Conservation (phyloP, 2,329 filamentous ascomycete genomes). For the Pseudocercospora musae region DNA sequence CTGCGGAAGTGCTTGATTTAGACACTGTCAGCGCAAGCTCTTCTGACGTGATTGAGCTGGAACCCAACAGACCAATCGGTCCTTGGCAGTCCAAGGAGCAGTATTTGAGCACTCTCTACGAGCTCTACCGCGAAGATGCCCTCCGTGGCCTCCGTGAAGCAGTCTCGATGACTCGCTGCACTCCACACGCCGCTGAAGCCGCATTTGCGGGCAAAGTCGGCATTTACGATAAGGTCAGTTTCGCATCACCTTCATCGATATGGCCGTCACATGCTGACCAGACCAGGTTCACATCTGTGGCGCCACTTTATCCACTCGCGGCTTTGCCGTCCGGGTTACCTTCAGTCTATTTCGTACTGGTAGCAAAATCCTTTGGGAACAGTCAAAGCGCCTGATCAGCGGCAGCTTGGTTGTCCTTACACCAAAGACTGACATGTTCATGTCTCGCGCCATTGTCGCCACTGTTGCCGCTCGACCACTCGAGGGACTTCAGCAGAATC, state of each 20-base stretch:
- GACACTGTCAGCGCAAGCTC: conserved; percentile 11
- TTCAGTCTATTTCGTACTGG: conserved; percentile 67
- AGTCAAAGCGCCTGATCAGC: conserved; percentile 56
- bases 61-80: conserved; percentile 52
- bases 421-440: conserved; percentile 59
- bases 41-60: conserved; percentile 19
- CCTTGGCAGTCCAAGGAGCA: conserved; percentile 59
- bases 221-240: conserved; percentile 66
- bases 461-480: conserved; percentile 68
- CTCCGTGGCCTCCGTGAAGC: conserved; percentile 66
- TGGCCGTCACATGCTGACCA: conserved; percentile 17
- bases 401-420: conserved; percentile 56
- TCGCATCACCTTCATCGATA: neutral
- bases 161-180: conserved; percentile 53
- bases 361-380: conserved; percentile 66
- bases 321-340: conserved; percentile 63
- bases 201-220: conserved; percentile 41
- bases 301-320: conserved; percentile 60
- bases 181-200: conserved; percentile 58
- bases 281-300: conserved; percentile 63
- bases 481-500: conserved; percentile 59
- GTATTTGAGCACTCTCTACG: conserved; percentile 73
- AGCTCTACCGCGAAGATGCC: conserved; percentile 71
- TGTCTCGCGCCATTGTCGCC: conserved; percentile 64
- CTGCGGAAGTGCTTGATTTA: conserved; percentile 49